Evolutionary conservation across 352 stramenopile genomes (phyloP), one percentile per base, ranked within the genome.

Genomic region (Globisporangium middletonii): DNA sequence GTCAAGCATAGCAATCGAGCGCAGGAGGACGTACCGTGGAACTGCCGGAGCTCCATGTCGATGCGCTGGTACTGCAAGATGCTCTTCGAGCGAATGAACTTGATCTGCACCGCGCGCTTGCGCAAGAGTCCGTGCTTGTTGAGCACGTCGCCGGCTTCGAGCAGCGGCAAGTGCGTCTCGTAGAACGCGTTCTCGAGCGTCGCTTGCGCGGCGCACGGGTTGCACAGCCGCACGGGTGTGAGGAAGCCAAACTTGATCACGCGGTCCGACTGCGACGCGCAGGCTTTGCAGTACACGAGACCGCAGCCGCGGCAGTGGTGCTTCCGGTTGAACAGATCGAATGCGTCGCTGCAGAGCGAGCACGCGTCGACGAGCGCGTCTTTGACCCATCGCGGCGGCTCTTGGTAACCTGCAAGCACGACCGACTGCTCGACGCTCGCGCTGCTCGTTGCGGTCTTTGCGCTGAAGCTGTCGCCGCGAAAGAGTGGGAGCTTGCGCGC

Each of bases 11-110:
- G 33, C 33, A 9, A 38, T 38, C 4, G 33, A 12, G 7, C 5
- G 12, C 33, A 38, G 33, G 1, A 38, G 7, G 33, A 38, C 28
- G 74, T 66, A 58, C 75, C 75, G 13, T 79, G 68, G 26, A 60
- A 78, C n/a, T 60, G 57, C 4, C 73, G 67, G 23, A 69, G 77
- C 43, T 85, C 68, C 4, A 64, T 53, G 50, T 90, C 72, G 33
- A 87, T 68, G 26, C 75, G 83, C 64, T 88, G 80, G 71, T 88
- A 90, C 71, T 90, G 77, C 59, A 90, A 77, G 5, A 90, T 56
- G 58, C 79, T 74, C 60, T 77, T 85, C n/a, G 59, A 58, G 18
- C 74, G 77, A 16, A 88, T 59, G 44, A 85, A 90, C 48, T 67
- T 71, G 51, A 90, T 63, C 48, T 71, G 67, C 28, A 88, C 74